Evolutionary conservation across 2,329 filamentous ascomycete genomes (phyloP).

Genomic region (Myriosclerotinia scirpicola): DNA sequence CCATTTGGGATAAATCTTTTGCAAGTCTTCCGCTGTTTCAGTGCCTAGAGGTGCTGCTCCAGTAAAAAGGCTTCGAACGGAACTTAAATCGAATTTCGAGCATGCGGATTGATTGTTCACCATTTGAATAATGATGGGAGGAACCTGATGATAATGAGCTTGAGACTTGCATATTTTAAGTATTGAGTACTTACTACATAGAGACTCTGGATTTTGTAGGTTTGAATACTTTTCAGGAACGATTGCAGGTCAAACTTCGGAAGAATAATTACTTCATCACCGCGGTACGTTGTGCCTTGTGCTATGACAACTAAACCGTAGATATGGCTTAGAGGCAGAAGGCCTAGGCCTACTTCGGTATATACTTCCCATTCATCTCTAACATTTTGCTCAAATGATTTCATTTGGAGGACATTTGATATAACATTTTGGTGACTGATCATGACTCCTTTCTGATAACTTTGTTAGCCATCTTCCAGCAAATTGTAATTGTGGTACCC

Average conservation of each 20-base stretch:
- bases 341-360: slow-evolving; percentile 53
- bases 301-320: slow-evolving; percentile 73
- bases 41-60: slow-evolving; percentile 77
- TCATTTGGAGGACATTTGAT: slow-evolving; percentile 58
- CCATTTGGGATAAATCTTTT: slow-evolving; percentile 62
- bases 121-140: slow-evolving; percentile 78
- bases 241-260: slow-evolving; percentile 72
- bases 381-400: slow-evolving; percentile 50
- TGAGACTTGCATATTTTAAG: neutral
- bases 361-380: slow-evolving; percentile 46
- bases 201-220: slow-evolving; percentile 65
- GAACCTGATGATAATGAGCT: slow-evolving; percentile 52
- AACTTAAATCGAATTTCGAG: slow-evolving; percentile 69
- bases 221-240: slow-evolving; percentile 64
- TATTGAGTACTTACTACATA: slow-evolving; percentile 56
- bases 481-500: neutral
- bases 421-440: slow-evolving; percentile 82
- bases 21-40: slow-evolving; percentile 67
- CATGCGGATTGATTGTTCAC: slow-evolving; percentile 62
- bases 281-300: slow-evolving; percentile 64
- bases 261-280: slow-evolving; percentile 71
- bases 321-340: slow-evolving; percentile 87
- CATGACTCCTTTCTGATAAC: slow-evolving; percentile 73
- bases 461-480: slow-evolving; percentile 37
- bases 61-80: slow-evolving; percentile 64